phyloP scores from a whole-genome alignment of 345 rosid genomes.

The Populus simonii region DNA sequence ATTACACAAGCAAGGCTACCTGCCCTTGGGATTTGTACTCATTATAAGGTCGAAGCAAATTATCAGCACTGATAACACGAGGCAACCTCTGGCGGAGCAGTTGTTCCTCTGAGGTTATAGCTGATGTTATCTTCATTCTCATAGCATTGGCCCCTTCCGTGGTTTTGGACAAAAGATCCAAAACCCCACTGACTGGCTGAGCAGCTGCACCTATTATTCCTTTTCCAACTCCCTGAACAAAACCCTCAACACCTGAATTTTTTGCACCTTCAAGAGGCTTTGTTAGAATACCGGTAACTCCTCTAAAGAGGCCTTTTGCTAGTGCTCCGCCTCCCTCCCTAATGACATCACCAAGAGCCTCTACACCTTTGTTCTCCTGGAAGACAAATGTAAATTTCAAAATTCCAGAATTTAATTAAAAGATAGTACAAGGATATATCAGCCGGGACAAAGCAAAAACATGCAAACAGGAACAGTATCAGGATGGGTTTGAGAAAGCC shows the following conservation, averaged over 20 bases:
- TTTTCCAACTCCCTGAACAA: slow-evolving; percentile 97
- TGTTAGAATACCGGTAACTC: slow-evolving; percentile 95
- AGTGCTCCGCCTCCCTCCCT: slow-evolving; percentile 99
- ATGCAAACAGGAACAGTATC: neutral
- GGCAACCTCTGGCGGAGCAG: slow-evolving; percentile 91
- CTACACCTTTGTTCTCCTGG: slow-evolving; percentile 96
- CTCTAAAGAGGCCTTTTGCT: slow-evolving; percentile 94
- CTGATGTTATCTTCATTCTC: slow-evolving; percentile 96
- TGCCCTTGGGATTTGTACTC: slow-evolving; percentile 91
- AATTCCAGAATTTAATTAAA: neutral
- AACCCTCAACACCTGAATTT: slow-evolving; percentile 92
- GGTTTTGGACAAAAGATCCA: slow-evolving; percentile 96
- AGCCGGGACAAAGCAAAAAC: neutral
- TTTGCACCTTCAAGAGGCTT: slow-evolving; percentile 99
- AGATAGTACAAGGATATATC: neutral
- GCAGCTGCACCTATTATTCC: slow-evolving; percentile 98
- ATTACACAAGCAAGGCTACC: slow-evolving; percentile 36
- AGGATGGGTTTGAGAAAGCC: neutral
- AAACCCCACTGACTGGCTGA: slow-evolving; percentile 97
- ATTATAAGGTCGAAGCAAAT: slow-evolving; percentile 81
- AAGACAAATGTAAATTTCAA: slow-evolving; percentile 20
- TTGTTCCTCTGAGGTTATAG: slow-evolving; percentile 97
- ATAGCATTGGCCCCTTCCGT: slow-evolving; percentile 99
- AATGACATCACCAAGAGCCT: slow-evolving; percentile 88
- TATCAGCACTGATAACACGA: slow-evolving; percentile 86